Conservation (phyloP, 73 alveolate genomes). For the Symbiodinium natans region DNA sequence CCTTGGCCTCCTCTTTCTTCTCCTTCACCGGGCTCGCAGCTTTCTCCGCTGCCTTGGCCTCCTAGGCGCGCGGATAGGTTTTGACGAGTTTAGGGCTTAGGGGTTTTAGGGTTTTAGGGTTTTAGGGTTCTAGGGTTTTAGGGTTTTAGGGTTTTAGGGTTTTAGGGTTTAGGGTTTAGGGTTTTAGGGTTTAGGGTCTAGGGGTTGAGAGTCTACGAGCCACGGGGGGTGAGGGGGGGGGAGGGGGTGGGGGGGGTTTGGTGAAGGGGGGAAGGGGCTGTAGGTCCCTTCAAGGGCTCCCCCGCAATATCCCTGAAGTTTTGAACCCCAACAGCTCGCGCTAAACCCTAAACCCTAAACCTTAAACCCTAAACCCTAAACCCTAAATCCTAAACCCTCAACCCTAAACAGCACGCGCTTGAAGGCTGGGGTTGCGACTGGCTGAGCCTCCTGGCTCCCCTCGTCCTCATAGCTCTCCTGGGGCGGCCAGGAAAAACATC, state of each 20-base stretch:
- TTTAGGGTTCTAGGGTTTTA: neutral
- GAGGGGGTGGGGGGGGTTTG: too few relatives aligned
- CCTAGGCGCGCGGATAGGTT: neutral
- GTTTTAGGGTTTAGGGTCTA: too few relatives aligned
- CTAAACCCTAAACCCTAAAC: too few relatives aligned
- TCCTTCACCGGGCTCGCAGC: neutral
- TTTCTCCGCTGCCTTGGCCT: neutral
- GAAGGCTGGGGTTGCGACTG: neutral
- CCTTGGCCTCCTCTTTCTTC: slow-evolving; percentile 12
- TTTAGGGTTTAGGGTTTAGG: too few relatives aligned
- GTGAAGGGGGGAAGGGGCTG: neutral
- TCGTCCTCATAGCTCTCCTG: neutral
- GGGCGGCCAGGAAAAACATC: neutral
- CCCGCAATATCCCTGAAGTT: too few relatives aligned
- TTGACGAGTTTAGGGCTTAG: neutral
- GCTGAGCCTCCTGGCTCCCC: neutral
- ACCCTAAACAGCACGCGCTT: too few relatives aligned
- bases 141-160: neutral
- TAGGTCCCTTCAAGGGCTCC: too few relatives aligned
- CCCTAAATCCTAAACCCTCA: too few relatives aligned
- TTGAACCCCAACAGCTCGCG: too few relatives aligned
- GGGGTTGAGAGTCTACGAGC: too few relatives aligned
- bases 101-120: neutral
- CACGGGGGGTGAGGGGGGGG: too few relatives aligned
- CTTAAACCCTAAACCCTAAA: too few relatives aligned